Evolutionary conservation across 1,284 basidiomycete species (phyloP).

Genomic region (Coriolopsis trogii): DNA sequence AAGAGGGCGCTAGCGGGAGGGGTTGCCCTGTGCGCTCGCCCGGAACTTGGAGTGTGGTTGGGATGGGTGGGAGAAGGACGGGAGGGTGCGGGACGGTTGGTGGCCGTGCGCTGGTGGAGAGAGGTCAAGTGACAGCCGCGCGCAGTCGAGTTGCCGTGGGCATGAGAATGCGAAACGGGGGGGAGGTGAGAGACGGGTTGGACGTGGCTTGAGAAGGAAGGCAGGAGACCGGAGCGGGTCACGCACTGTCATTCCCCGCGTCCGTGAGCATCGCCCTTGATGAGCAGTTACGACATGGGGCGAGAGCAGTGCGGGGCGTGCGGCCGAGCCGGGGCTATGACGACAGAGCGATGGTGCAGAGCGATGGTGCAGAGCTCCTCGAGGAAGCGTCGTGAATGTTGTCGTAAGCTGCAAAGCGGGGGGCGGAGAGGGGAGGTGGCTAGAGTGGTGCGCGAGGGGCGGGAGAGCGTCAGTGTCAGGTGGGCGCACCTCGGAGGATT

Average conservation of each 20-base stretch:
- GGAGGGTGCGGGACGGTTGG: too few species aligned
- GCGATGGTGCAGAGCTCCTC: neutral
- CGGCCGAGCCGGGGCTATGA: neutral
- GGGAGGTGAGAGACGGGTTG: neutral
- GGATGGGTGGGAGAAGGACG: too few species aligned
- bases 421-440: constrained; percentile 6
- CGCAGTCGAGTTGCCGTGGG: constrained; percentile 14
- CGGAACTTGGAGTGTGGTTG: too few species aligned
- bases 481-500: constrained; percentile 21
- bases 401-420: neutral
- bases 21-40: too few species aligned
- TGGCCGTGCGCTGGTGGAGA: too few species aligned
- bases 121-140: constrained; percentile 18
- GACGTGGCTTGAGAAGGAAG: constrained; percentile 6
- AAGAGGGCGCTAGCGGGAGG: too few species aligned
- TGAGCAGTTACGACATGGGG: constrained; percentile 15
- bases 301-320: constrained; percentile 14
- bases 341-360: constrained; percentile 4
- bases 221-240: constrained; percentile 10
- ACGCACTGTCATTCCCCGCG: constrained; percentile 11
- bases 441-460: constrained; percentile 3
- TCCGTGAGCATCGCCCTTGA: constrained; percentile 8
- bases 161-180: constrained; percentile 25
- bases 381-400: neutral
- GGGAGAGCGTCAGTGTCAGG: constrained; percentile 2